phyloP scores from a whole-genome alignment of 2,329 filamentous ascomycete species.

The Penicillium italicum region DNA sequence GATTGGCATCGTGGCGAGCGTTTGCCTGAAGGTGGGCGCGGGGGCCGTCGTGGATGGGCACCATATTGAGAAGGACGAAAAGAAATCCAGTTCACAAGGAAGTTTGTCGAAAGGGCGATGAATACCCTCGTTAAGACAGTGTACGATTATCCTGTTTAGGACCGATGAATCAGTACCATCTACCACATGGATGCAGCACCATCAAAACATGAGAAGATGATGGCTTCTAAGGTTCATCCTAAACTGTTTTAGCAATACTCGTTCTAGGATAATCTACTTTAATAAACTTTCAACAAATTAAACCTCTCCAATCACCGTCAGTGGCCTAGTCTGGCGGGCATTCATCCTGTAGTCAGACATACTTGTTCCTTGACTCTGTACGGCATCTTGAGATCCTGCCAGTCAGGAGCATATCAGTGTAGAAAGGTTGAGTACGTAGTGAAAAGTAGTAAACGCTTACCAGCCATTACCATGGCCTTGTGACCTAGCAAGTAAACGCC shows the following conservation, averaged over 20 bases:
- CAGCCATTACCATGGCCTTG: neutral
- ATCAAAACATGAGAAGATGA: neutral
- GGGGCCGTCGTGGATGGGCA: conserved; percentile 42
- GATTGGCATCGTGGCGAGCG: conserved; percentile 51
- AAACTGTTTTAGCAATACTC: too few species aligned
- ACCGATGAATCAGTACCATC: conserved; percentile 1
- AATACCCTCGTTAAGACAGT: conserved; percentile 10
- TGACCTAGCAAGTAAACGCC: neutral
- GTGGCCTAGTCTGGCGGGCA: neutral
- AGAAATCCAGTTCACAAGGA: neutral
- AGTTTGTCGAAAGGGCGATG: neutral
- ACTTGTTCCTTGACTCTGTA: neutral
- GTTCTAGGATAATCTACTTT: neutral
- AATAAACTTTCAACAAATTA: neutral
- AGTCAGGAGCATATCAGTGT: neutral
- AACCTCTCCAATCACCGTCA: neutral
- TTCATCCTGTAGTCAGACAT: neutral
- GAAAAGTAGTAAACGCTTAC: neutral
- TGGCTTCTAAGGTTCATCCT: neutral
- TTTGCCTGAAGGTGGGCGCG: conserved; percentile 38
- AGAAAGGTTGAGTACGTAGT: neutral
- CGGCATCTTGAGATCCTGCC: neutral
- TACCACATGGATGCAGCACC: neutral
- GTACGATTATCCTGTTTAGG: conserved; percentile 13
- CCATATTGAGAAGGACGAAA: conserved; percentile 29